Conservation (phyloP, 78 protist genomes). For the Protostelium mycophagum region DNA sequence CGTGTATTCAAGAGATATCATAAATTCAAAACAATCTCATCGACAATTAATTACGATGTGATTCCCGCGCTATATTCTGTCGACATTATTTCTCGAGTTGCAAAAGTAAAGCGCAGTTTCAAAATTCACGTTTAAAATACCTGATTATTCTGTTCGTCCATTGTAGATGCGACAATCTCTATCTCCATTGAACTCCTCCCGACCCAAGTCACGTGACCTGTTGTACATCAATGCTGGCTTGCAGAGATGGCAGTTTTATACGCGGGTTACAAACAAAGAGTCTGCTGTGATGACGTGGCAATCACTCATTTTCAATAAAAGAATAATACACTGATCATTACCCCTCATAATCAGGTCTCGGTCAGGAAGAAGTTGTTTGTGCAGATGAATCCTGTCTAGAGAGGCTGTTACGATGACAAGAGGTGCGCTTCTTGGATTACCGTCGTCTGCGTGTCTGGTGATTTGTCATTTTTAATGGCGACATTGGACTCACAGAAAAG, state of each 20-base stretch:
- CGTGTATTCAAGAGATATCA: too few relatives aligned
- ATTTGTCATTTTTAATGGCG: background rate
- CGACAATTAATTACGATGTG: too few relatives aligned
- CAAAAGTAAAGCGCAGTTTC: too few relatives aligned
- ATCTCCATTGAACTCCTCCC: background rate
- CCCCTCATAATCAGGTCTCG: conserved; percentile 46
- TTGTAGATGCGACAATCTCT: background rate
- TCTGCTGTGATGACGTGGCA: too few relatives aligned
- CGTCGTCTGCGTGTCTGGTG: conserved; percentile 42
- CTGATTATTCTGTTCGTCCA: background rate
- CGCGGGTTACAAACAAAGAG: too few relatives aligned
- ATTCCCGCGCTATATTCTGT: too few relatives aligned
- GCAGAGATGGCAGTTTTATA: too few relatives aligned
- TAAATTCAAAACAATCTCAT: too few relatives aligned
- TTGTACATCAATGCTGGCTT: background rate
- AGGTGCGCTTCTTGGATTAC: conserved; percentile 12
- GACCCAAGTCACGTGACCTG: background rate
- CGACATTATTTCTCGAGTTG: too few relatives aligned
- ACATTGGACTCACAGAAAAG: conserved; percentile 6
- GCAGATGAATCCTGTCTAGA: conserved; percentile 36
- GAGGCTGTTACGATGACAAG: conserved; percentile 43
- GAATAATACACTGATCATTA: too few relatives aligned
- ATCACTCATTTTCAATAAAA: too few relatives aligned
- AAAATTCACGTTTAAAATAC: too few relatives aligned
- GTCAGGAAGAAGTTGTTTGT: conserved; percentile 37